A percentile compares a stretch with the other conserved stretches of the same genome.
phyloP scores from a whole-genome alignment of 257 asterid genomes.

The Nicotiana obtusifolia region DNA sequence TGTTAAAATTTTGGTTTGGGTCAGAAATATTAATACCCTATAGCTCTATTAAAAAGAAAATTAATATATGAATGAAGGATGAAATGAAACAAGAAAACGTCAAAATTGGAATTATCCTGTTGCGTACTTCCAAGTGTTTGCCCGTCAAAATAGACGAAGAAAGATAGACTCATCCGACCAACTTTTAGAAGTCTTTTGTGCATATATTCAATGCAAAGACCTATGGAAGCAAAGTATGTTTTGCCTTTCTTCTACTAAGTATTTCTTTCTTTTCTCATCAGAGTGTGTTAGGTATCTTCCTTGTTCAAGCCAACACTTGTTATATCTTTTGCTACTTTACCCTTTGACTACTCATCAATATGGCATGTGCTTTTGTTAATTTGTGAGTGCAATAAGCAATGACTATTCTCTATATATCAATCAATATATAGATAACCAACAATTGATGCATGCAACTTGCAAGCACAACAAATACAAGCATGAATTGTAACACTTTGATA shows the following conservation, averaged over 20 bases:
- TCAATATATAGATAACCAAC: too few species aligned
- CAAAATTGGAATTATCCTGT: not conserved
- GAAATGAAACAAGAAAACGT: not conserved
- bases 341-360: not conserved
- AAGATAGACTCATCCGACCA: not conserved
- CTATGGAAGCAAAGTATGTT: not conserved
- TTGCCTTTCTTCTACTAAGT: not conserved
- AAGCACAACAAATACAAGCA: too few species aligned
- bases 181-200: not conserved
- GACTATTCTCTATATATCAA: too few species aligned
- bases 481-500: too few species aligned
- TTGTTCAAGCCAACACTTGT: not conserved
- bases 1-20: not conserved
- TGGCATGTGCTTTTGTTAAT: not conserved
- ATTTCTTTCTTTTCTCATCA: not conserved
- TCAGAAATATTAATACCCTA: not conserved
- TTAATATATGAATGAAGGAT: not conserved
- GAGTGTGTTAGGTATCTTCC: conserved; percentile 2
- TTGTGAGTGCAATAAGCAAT: not conserved
- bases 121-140: not conserved
- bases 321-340: not conserved
- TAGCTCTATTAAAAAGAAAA: not conserved
- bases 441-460: too few species aligned
- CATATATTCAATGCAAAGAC: not conserved
- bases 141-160: not conserved